A percentile compares a stretch with the other conserved stretches of the same genome.
Evolutionary conservation across 345 rosid species (phyloP).

Genomic region (Melaleuca alternifolia): DNA sequence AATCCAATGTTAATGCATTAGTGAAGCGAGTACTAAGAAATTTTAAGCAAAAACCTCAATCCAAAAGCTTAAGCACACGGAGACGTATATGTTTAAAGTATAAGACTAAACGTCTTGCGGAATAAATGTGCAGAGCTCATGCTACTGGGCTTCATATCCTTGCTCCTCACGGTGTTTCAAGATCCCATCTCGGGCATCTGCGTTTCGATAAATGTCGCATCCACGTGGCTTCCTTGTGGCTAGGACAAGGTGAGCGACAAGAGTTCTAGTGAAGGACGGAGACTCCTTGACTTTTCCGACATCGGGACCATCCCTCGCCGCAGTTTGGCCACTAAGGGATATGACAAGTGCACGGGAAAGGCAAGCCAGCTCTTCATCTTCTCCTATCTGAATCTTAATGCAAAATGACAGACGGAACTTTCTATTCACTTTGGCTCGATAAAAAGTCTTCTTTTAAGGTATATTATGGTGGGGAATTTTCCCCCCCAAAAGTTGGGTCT

Average conservation of each 20-base stretch:
- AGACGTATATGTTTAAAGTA: not conserved
- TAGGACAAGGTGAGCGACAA: not conserved
- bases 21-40: not conserved
- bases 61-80: not conserved
- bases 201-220: slow-evolving; percentile 32
- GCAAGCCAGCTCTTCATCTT: slow-evolving; percentile 3
- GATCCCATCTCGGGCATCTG: slow-evolving; percentile 44
- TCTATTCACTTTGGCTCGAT: not conserved
- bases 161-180: slow-evolving; percentile 57
- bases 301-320: slow-evolving; percentile 30
- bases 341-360: slow-evolving; percentile 37
- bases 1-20: not conserved
- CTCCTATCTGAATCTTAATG: not conserved
- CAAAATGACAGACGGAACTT: not conserved
- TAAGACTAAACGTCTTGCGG: not conserved
- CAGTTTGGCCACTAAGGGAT: slow-evolving; percentile 29
- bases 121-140: slow-evolving; percentile 51
- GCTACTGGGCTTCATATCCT: slow-evolving; percentile 77
- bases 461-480: not conserved
- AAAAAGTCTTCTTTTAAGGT: too few relatives aligned
- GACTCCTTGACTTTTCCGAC: slow-evolving; percentile 15
- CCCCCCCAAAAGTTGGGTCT: not conserved
- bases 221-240: slow-evolving; percentile 66
- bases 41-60: not conserved
- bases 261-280: slow-evolving; percentile 17